These are phyloP conservation scores for Diutina siamensis DNA, from an alignment of 1,139 yeast species.

Conservation along the genomic window DNA sequence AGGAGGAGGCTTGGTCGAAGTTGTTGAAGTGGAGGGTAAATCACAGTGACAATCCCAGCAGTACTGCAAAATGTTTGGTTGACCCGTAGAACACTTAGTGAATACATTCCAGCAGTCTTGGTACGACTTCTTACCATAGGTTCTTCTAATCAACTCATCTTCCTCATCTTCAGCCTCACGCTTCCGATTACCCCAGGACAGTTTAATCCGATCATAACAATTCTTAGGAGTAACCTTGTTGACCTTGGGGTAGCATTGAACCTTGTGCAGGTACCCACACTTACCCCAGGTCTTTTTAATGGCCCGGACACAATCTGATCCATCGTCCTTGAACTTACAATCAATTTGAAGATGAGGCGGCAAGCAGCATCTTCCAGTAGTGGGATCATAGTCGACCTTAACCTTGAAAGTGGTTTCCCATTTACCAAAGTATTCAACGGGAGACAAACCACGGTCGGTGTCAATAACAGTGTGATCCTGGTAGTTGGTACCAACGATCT, in stretches of 20 bases:
- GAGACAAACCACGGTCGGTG: not conserved
- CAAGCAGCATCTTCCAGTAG: not conserved
- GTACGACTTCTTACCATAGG: not conserved
- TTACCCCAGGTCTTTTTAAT: slow-evolving; percentile 3
- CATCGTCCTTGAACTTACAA: not conserved
- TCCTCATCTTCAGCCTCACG: not conserved
- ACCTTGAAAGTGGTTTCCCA: slow-evolving; percentile 2
- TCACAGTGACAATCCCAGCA: slow-evolving; percentile 1
- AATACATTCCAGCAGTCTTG: not conserved
- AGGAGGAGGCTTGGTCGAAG: not conserved
- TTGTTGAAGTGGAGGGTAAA: not conserved
- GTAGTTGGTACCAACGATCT: not conserved
- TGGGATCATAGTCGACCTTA: not conserved
- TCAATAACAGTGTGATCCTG: not conserved
- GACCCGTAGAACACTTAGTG: not conserved
- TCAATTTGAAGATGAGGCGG: not conserved
- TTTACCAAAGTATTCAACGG: not conserved
- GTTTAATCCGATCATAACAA: not conserved
- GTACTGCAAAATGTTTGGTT: not conserved
- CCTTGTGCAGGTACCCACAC: not conserved
- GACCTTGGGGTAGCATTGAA: not conserved
- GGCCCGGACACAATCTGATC: slow-evolving; percentile 1
- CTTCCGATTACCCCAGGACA: not conserved
- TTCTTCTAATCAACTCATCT: not conserved
- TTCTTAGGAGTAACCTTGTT: not conserved